These are phyloP conservation scores for Globisporangium nodosum DNA, from an alignment of 352 stramenopile genomes.

Conservation along the genomic window DNA sequence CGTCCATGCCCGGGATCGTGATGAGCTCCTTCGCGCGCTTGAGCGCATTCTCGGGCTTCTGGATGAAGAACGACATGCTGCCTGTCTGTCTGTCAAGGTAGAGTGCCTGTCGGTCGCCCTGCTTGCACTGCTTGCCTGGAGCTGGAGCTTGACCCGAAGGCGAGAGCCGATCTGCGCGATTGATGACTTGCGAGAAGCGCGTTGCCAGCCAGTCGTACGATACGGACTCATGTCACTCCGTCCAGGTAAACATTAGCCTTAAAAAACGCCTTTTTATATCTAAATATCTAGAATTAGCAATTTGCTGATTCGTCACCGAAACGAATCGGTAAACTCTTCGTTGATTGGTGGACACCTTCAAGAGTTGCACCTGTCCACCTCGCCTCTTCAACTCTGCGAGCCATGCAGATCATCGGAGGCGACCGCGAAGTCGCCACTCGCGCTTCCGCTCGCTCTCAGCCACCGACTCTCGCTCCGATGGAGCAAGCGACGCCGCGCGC, in stretches of 20 bases:
- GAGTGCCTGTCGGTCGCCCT: too few species aligned
- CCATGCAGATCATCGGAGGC: too few species aligned
- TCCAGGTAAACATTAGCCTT: too few species aligned
- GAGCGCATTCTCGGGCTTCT: constrained; percentile 90
- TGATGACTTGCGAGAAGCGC: too few species aligned
- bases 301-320: neutral
- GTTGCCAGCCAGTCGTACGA: too few species aligned
- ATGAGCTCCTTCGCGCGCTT: constrained; percentile 88
- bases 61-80: constrained; percentile 81
- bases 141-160: too few species aligned
- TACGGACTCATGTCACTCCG: too few species aligned
- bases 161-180: too few species aligned
- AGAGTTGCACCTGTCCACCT: neutral
- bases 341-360: neutral
- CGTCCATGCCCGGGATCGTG: constrained; percentile 69
- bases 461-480: neutral
- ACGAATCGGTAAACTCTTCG: neutral
- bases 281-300: neutral
- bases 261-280: too few species aligned
- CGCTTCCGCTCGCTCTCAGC: neutral
- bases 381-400: neutral
- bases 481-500: neutral
- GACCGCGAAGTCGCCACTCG: neutral
- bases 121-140: too few species aligned
- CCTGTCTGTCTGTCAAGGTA: neutral